Evolutionary conservation across 768 basidiomycete species (phyloP).

Genomic region (Leucocoprinus sp.): DNA sequence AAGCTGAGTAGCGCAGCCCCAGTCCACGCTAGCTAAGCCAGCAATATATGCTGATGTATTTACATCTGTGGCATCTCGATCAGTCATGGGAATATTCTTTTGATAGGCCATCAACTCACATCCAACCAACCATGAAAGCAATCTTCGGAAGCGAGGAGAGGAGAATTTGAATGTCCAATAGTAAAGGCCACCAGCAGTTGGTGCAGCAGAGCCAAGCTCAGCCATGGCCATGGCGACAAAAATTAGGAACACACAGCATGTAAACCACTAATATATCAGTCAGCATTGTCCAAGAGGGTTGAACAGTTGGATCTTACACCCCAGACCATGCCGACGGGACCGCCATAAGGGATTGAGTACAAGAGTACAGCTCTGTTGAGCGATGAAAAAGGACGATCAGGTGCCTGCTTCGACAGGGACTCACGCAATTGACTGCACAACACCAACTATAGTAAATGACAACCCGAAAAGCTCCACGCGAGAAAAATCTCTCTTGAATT

Average conservation of each 20-base stretch:
- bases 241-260: constrained; percentile 54
- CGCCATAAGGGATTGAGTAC: constrained; percentile 61
- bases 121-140: constrained; percentile 48
- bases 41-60: constrained; percentile 47
- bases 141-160: constrained; percentile 33
- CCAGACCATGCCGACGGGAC: constrained; percentile 66
- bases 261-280: constrained; percentile 41
- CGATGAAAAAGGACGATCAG: neutral
- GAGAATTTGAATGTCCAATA: constrained; percentile 43
- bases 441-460: constrained; percentile 62
- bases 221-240: constrained; percentile 61
- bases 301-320: constrained; percentile 39
- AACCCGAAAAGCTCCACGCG: constrained; percentile 58
- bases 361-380: constrained; percentile 26
- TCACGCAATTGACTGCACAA: constrained; percentile 53
- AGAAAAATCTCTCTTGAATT: constrained; percentile 47
- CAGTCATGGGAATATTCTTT: neutral
- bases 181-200: constrained; percentile 61
- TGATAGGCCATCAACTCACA: constrained; percentile 27
- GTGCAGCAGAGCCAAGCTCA: constrained; percentile 61
- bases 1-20: constrained; percentile 57
- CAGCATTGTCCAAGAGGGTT: neutral
- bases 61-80: constrained; percentile 24
- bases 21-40: constrained; percentile 49
- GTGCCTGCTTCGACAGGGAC: neutral